These are phyloP conservation scores for Chytriomyces sp. DNA, from an alignment of 192 early-diverging fungal genomes.

Conservation along the genomic window DNA sequence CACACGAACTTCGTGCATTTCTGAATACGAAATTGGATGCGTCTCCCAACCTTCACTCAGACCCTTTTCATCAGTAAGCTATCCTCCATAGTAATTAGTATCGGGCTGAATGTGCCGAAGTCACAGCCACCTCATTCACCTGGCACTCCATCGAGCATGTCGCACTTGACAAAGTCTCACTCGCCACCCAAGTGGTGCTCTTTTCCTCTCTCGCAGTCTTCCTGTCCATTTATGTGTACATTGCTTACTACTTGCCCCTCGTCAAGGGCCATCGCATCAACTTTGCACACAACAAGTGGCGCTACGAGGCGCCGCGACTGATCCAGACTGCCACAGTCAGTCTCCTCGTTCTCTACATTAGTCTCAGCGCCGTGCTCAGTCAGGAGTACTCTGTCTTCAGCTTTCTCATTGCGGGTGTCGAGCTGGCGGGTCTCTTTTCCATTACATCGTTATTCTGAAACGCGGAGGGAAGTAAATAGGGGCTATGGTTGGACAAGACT, in stretches of 20 bases:
- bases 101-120: background rate
- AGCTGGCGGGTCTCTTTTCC: background rate
- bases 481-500: too few relatives aligned
- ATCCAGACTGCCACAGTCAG: slow-evolving; percentile 12
- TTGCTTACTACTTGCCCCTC: slow-evolving; percentile 18
- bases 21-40: too few relatives aligned
- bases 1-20: too few relatives aligned
- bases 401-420: background rate
- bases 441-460: background rate
- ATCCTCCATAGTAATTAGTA: too few relatives aligned
- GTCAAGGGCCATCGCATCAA: background rate
- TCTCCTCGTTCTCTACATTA: slow-evolving; percentile 1
- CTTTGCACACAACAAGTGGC: slow-evolving; percentile 4
- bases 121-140: background rate
- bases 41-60: too few relatives aligned
- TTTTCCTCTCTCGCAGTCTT: background rate
- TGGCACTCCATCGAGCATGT: background rate
- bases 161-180: background rate
- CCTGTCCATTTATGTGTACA: slow-evolving; percentile 4
- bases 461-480: too few relatives aligned
- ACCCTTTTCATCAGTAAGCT: too few relatives aligned
- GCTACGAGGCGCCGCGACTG: background rate
- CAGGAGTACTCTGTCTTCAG: background rate
- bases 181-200: background rate
- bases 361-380: background rate